These are phyloP conservation scores for Zymoseptoria tritici DNA, from an alignment of 2,329 filamentous ascomycete species.

Conservation along the genomic window DNA sequence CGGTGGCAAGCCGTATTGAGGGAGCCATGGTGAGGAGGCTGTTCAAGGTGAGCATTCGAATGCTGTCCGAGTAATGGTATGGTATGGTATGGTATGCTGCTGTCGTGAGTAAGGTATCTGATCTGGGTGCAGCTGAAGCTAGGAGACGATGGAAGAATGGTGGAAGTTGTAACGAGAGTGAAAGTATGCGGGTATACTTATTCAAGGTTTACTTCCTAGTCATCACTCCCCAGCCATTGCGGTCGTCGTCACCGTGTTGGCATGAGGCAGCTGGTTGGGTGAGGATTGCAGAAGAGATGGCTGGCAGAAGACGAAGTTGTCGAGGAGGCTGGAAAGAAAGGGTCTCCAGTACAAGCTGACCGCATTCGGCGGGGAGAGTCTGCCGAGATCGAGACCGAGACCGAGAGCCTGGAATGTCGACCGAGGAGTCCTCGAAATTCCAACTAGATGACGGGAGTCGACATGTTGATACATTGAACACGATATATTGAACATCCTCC, in stretches of 20 bases:
- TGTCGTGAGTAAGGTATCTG: background rate
- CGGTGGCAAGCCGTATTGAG: conserved; percentile 30
- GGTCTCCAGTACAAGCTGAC: no score
- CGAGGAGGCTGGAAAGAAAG: no score
- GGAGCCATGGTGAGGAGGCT: conserved; percentile 25
- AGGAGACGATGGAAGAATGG: background rate
- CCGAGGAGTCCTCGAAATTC: background rate
- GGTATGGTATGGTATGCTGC: background rate
- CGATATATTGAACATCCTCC: background rate
- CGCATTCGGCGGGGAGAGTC: no score
- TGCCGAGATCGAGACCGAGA: no score
- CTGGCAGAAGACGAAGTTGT: background rate
- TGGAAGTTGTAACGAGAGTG: no score
- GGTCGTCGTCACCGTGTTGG: background rate
- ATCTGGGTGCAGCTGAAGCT: background rate
- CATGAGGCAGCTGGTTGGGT: background rate
- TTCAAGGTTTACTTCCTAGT: background rate
- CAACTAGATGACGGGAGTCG: no score
- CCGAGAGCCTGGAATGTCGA: background rate
- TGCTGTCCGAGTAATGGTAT: conserved; percentile 3
- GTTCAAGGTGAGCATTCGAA: conserved; percentile 21
- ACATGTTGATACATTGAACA: no score
- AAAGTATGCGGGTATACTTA: conserved; percentile 5
- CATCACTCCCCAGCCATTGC: background rate
- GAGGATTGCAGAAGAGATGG: background rate